These are phyloP conservation scores for Populus alba DNA, from an alignment of 345 rosid species.

Conservation along the genomic window DNA sequence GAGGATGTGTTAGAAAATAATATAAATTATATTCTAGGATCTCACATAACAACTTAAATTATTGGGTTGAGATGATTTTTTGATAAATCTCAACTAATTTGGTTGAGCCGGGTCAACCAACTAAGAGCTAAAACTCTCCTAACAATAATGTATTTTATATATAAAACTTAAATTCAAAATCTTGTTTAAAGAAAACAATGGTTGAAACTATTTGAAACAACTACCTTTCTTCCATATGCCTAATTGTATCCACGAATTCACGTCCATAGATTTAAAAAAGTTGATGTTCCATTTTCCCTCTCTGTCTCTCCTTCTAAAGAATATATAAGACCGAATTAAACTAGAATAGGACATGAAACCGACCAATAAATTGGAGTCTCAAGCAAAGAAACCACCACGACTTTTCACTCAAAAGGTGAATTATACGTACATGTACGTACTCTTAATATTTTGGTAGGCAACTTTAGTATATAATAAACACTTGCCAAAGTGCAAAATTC, in stretches of 20 bases:
- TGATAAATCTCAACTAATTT: no score
- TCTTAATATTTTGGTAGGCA: neutral
- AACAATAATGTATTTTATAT: no score
- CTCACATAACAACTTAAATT: no score
- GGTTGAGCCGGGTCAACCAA: no score
- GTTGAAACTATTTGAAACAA: no score
- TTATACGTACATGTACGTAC: neutral
- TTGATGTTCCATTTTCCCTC: neutral
- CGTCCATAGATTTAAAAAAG: neutral
- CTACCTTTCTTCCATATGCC: neutral
- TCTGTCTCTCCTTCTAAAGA: conserved; percentile 1
- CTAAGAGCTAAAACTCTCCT: no score
- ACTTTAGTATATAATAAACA: neutral
- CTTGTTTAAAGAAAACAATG: no score
- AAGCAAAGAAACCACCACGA: conserved; percentile 26
- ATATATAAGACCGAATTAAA: neutral
- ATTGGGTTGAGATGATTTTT: no score
- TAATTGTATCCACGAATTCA: neutral
- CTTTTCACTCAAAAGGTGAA: conserved; percentile 12
- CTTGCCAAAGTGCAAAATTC: neutral
- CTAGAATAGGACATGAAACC: conserved; percentile 34
- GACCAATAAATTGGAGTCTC: conserved; percentile 28
- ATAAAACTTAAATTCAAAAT: no score
- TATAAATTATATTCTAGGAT: no score
- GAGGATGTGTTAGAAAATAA: no score